phyloP scores from a whole-genome alignment of 306 rosid genomes.

The Hippophae tibetana region DNA sequence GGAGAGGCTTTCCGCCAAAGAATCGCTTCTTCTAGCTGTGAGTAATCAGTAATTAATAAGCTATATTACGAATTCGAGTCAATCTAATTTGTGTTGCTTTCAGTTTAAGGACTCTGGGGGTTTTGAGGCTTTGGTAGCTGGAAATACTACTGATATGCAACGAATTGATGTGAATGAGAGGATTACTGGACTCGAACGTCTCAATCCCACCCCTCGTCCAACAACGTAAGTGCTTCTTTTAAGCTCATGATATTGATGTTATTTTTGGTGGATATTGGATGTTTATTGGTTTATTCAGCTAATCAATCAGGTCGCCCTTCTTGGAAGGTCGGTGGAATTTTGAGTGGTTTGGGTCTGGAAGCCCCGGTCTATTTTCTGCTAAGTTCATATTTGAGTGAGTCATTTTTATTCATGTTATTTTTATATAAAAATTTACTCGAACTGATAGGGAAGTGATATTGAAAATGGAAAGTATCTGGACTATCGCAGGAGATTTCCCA shows the following conservation, averaged over 20 bases:
- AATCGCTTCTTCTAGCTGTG: slow-evolving; percentile 94
- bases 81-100: slow-evolving; percentile 5
- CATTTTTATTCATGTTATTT: background rate
- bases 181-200: slow-evolving; percentile 86
- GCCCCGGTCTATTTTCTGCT: slow-evolving; percentile 69
- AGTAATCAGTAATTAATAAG: slow-evolving; percentile 15
- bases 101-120: slow-evolving; percentile 98
- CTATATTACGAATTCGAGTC: background rate
- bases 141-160: slow-evolving; percentile 68
- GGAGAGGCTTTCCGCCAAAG: slow-evolving; percentile 98
- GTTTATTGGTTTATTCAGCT: slow-evolving; percentile 33
- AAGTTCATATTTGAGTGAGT: slow-evolving; percentile 70
- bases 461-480: slow-evolving; percentile 11
- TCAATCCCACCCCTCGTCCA: slow-evolving; percentile 94
- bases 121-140: slow-evolving; percentile 75
- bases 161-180: slow-evolving; percentile 89
- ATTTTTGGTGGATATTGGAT: slow-evolving; percentile 20
- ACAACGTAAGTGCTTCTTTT: slow-evolving; percentile 55
- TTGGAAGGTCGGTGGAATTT: slow-evolving; percentile 93
- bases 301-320: slow-evolving; percentile 84
- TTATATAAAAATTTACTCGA: background rate
- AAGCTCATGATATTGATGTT: slow-evolving; percentile 2
- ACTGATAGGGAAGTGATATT: slow-evolving; percentile 11
- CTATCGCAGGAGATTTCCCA: slow-evolving; percentile 66
- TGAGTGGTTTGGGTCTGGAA: slow-evolving; percentile 87